These are phyloP conservation scores for Ceratocystis lukuohia DNA, from an alignment of 2,329 filamentous ascomycete species.

Conservation along the genomic window DNA sequence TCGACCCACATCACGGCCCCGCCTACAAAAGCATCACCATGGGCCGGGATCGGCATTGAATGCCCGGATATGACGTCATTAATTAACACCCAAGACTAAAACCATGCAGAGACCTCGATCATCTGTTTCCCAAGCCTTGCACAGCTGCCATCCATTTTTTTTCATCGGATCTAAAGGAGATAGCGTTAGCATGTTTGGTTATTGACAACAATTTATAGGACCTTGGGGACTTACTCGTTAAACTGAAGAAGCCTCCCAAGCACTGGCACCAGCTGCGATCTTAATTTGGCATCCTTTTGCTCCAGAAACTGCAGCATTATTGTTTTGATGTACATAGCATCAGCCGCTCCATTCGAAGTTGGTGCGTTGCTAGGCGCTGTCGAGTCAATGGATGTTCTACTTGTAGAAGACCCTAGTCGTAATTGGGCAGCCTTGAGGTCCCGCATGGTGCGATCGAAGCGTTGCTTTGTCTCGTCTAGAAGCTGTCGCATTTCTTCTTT, in stretches of 20 bases:
- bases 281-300: conserved; percentile 63
- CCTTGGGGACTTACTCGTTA: conserved; percentile 46
- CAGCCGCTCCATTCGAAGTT: conserved; percentile 26
- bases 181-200: conserved; percentile 16
- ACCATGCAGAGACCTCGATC: neutral
- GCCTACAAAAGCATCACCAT: neutral
- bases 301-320: conserved; percentile 71
- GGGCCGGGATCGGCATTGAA: neutral
- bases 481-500: conserved; percentile 59
- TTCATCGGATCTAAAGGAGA: conserved; percentile 22
- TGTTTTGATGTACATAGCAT: conserved; percentile 62
- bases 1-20: conserved; percentile 9
- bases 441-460: conserved; percentile 69
- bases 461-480: conserved; percentile 62
- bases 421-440: conserved; percentile 42
- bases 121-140: conserved; percentile 22
- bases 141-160: conserved; percentile 24
- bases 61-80: neutral
- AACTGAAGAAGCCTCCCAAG: conserved; percentile 64
- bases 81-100: neutral
- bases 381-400: conserved; percentile 35
- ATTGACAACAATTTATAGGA: conserved; percentile 19
- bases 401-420: conserved; percentile 30
- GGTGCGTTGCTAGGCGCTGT: conserved; percentile 24
- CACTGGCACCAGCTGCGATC: conserved; percentile 64